phyloP scores from a whole-genome alignment of 306 rosid species.

The Amphicarpaea edgeworthii region DNA sequence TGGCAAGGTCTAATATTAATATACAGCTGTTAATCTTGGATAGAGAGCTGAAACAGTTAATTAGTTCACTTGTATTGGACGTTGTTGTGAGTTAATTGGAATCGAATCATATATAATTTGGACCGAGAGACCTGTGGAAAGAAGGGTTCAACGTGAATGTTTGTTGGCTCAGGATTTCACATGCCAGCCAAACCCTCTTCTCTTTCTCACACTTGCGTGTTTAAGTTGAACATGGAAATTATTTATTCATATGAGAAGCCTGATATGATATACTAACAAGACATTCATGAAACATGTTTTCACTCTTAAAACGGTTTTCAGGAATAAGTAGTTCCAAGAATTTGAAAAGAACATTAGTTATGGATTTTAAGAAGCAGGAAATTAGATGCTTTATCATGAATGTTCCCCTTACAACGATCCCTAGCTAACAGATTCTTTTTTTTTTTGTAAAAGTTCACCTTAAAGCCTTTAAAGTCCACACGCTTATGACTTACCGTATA shows the following conservation, averaged over 20 bases:
- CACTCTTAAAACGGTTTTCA: no score
- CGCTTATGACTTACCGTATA: no score
- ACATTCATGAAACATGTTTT: no score
- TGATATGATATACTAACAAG: no score
- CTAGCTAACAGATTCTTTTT: no score
- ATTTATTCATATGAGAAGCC: constrained; percentile 28
- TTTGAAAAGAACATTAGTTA: no score
- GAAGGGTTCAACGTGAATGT: constrained; percentile 77
- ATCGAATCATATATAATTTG: constrained; percentile 60
- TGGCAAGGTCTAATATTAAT: constrained; percentile 1
- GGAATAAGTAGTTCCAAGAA: no score
- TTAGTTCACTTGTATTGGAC: constrained; percentile 11
- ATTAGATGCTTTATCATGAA: no score
- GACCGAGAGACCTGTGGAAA: constrained; percentile 60
- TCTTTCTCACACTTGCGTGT: neutral
- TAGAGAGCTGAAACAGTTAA: neutral
- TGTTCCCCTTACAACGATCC: no score
- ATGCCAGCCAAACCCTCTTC: constrained; percentile 34
- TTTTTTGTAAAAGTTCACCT: no score
- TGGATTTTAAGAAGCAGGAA: no score
- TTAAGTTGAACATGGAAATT: neutral
- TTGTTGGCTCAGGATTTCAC: constrained; percentile 72
- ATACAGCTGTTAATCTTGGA: constrained; percentile 44
- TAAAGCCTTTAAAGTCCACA: no score
- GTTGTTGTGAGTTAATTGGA: constrained; percentile 27